These are phyloP conservation scores for Butyriboletus appendiculatus DNA, from an alignment of 1,284 basidiomycete genomes.

Conservation along the genomic window DNA sequence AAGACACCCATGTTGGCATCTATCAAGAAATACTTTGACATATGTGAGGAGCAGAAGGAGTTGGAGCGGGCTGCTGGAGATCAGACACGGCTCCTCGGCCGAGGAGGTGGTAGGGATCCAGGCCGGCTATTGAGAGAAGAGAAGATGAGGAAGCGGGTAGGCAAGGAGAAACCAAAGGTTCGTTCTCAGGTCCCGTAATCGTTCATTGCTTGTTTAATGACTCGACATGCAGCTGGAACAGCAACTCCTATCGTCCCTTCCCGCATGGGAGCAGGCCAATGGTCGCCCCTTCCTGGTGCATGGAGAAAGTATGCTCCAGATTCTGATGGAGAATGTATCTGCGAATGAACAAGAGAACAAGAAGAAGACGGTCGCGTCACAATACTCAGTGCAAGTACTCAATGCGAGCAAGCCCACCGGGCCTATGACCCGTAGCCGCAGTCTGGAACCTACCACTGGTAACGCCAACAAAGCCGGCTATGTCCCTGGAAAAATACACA, in stretches of 20 bases:
- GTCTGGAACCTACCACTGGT: slow-evolving; percentile 24
- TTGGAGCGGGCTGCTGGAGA: slow-evolving; percentile 80
- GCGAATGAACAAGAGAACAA: slow-evolving; percentile 79
- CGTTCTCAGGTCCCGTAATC: slow-evolving; percentile 27
- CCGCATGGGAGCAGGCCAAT: slow-evolving; percentile 86
- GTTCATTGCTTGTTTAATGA: slow-evolving; percentile 1
- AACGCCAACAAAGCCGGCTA: slow-evolving; percentile 25
- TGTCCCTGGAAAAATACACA: slow-evolving; percentile 29
- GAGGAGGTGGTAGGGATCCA: slow-evolving; percentile 70
- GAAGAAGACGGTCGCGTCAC: slow-evolving; percentile 39
- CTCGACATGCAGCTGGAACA: slow-evolving; percentile 70
- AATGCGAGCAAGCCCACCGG: slow-evolving; percentile 52
- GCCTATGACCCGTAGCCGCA: slow-evolving; percentile 28
- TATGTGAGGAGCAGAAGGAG: slow-evolving; percentile 91
- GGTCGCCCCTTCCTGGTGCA: slow-evolving; percentile 82
- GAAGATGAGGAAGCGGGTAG: slow-evolving; percentile 97
- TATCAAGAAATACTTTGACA: slow-evolving; percentile 88
- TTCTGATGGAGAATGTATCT: slow-evolving; percentile 71
- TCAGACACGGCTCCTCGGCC: slow-evolving; percentile 72
- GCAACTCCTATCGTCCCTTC: slow-evolving; percentile 79
- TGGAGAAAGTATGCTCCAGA: slow-evolving; percentile 81
- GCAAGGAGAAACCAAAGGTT: slow-evolving; percentile 92
- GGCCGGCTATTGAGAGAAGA: slow-evolving; percentile 87
- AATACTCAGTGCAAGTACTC: slow-evolving; percentile 37
- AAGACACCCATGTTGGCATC: slow-evolving; percentile 78